Base-by-base conservation (phyloP, 768 basidiomycete species). In the Paxillus involutus region DNA sequence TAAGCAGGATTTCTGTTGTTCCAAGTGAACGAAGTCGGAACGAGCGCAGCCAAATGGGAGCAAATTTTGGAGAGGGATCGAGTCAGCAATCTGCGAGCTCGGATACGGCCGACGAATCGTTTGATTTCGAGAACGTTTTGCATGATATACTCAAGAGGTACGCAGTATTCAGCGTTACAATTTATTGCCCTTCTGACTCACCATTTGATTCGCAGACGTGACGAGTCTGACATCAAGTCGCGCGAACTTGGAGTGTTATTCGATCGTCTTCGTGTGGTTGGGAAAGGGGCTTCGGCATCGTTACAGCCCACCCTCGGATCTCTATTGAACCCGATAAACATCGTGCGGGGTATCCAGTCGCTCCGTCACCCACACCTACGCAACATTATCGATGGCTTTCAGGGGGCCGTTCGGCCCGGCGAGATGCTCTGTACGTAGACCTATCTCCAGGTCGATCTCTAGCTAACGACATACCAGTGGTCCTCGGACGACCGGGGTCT, bases 401-500 rank as follows among this genome's bases (percentile, higher is more conserved):
- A 80, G 37, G 85, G 85, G 39, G 73, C 80, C 12, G 70, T 86
- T 30, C 73, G 75, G 16, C 83, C 84, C 0, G 85, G 86, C 29
- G 84, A 87, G 59, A 87, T 87, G 85, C 76, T 84, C 5, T 75
- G 91, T 85, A 62, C 59, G 88, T 81, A 12, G 11, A 5, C 40
- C 2, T 8, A 48, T 3, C 44, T 32, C 26, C 29, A 45, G 24
- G 47, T 1, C 0, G 17, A 17, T 16, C 1, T 21, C 4, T 13
- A n/a, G 16, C 39, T 64, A 10, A 63, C 8, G 35, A 6, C 11
- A 4, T 17, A 52, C 5, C 61, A 89, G 88, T 95, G 14, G 92
- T 94, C 11, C 80, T 94, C 24, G 93, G 93, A 21, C 80, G 91
- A 30, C 93, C 93, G 0, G 89, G 89, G 13, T 84, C 90, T 0